phyloP scores from a whole-genome alignment of 306 rosid genomes.

The Vigna angularis region DNA sequence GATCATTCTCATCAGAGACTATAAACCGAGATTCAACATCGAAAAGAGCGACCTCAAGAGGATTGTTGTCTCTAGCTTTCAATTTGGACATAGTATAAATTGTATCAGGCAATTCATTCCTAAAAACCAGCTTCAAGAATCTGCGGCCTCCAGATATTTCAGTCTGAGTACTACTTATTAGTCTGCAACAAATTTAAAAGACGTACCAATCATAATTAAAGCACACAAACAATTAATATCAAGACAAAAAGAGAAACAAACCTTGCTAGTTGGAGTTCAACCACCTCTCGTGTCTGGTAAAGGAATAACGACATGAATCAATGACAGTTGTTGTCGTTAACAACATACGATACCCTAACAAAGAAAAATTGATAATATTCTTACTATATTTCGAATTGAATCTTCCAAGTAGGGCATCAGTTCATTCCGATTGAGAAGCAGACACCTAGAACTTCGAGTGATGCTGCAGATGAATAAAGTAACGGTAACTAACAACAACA shows the following conservation, averaged over 20 bases:
- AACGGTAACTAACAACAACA: conserved; percentile 2
- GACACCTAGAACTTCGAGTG: neutral
- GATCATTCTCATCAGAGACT: conserved; percentile 48
- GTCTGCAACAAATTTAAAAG: neutral
- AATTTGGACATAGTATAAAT: conserved; percentile 41
- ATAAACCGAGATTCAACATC: conserved; percentile 39
- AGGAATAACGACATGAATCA: conserved; percentile 14
- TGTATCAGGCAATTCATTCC: conserved; percentile 36
- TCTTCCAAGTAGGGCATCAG: neutral
- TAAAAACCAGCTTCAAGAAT: conserved; percentile 45
- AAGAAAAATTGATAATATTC: neutral
- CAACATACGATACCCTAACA: neutral
- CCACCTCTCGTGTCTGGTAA: conserved; percentile 55
- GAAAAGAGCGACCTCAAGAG: conserved; percentile 43
- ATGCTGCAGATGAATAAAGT: conserved; percentile 41
- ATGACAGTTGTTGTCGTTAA: neutral
- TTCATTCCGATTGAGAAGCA: neutral
- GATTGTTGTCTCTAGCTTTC: conserved; percentile 28
- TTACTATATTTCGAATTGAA: conserved; percentile 39
- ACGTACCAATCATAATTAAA: neutral
- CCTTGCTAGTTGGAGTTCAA: conserved; percentile 45
- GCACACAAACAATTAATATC: neutral
- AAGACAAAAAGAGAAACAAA: conserved; percentile 38
- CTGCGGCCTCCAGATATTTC: neutral
- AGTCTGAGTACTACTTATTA: neutral